Percentiles rank a stretch among this genome's conserved stretches.
Evolutionary conservation across 305 asterid genomes (phyloP).

Genomic region (Fraxinus xanthoxyloides): DNA sequence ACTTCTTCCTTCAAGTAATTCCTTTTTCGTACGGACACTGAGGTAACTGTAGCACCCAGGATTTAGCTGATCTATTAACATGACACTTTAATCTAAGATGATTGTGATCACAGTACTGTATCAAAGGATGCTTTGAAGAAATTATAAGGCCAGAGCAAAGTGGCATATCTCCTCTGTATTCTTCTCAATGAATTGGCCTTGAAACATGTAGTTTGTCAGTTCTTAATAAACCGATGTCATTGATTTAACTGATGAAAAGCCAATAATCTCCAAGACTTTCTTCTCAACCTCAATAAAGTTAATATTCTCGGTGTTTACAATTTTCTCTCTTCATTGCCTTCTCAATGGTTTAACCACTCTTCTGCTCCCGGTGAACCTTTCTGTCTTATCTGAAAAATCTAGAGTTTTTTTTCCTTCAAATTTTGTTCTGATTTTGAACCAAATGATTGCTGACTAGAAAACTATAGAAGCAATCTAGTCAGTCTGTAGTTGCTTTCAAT

Average conservation of each 20-base stretch:
- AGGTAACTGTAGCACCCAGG: slow-evolving; percentile 44
- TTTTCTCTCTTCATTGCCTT: not conserved
- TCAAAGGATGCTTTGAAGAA: not conserved
- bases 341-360: not conserved
- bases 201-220: not conserved
- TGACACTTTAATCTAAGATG: not conserved
- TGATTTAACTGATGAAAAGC: not conserved
- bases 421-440: not conserved
- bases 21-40: slow-evolving; percentile 83
- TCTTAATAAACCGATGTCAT: not conserved
- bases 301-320: not conserved
- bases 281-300: not conserved
- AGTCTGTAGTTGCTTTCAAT: not conserved
- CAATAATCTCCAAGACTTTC: not conserved
- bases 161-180: not conserved
- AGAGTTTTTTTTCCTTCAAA: not conserved
- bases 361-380: not conserved
- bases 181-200: not conserved
- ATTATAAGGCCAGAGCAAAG: not conserved
- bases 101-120: not conserved
- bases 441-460: not conserved
- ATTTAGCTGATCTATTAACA: slow-evolving; percentile 1
- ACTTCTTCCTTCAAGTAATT: slow-evolving; percentile 84
- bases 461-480: not conserved
- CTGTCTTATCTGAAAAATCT: not conserved